A percentile compares a stretch with the other conserved stretches of the same genome.
Evolutionary conservation across 768 basidiomycete species (phyloP).

Genomic region (Coprinopsis sp.): DNA sequence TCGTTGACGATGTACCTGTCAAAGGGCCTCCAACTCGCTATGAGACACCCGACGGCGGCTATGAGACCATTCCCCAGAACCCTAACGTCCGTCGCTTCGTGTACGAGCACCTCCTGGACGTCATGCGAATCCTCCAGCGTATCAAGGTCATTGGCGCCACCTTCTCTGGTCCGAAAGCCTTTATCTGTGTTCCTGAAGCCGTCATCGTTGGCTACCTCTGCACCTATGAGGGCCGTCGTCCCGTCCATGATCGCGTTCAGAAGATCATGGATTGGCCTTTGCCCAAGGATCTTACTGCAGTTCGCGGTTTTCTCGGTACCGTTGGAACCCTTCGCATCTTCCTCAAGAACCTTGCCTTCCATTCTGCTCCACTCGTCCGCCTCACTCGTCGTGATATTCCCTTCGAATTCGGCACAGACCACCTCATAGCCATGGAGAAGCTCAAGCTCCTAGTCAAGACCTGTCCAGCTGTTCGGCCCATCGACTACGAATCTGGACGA

Average conservation of each 20-base stretch:
- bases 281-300: conserved; percentile 17
- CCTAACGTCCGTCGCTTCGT: conserved; percentile 30
- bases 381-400: too few relatives aligned
- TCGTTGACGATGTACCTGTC: conserved; percentile 29
- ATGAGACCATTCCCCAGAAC: conserved; percentile 19
- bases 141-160: conserved; percentile 28
- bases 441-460: conserved; percentile 11
- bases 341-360: conserved; percentile 20
- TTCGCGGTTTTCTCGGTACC: conserved; percentile 27
- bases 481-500: conserved; percentile 17
- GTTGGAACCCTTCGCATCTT: conserved; percentile 21
- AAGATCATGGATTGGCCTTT: conserved; percentile 23
- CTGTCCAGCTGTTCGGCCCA: conserved; percentile 15
- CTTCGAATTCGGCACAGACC: neutral
- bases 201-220: conserved; percentile 23
- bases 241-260: conserved; percentile 16
- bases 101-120: conserved; percentile 30
- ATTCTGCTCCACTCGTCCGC: conserved; percentile 15
- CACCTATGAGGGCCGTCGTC: conserved; percentile 20
- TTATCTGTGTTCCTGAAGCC: conserved; percentile 17
- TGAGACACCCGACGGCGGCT: conserved; percentile 16
- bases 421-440: conserved; percentile 7
- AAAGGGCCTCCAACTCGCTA: conserved; percentile 30
- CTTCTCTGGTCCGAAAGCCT: conserved; percentile 29
- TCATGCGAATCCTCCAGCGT: conserved; percentile 29